phyloP scores from a whole-genome alignment of 2,329 filamentous ascomycete species.

The Hypoxylon sp. region DNA sequence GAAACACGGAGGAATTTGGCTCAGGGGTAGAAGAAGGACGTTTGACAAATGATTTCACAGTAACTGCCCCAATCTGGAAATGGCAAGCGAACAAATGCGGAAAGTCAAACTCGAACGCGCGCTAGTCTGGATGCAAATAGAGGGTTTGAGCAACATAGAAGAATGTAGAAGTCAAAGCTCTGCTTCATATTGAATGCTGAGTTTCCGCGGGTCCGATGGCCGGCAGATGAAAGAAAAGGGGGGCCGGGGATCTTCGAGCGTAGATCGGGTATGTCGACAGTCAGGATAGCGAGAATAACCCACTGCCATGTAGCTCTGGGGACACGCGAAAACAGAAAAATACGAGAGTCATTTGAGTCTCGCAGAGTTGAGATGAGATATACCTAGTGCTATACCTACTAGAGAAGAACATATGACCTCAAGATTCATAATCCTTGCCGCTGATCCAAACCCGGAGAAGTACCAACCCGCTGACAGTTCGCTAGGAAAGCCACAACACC shows the following conservation, averaged over 20 bases:
- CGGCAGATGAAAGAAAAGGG: slow-evolving; percentile 37
- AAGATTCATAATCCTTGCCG: slow-evolving; percentile 44
- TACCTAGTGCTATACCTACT: slow-evolving; percentile 14
- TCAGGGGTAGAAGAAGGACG: slow-evolving; percentile 37
- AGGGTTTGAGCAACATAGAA: slow-evolving; percentile 47
- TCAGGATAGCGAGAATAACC: not conserved
- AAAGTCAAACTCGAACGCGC: slow-evolving; percentile 45
- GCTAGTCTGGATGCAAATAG: slow-evolving; percentile 48
- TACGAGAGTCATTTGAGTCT: slow-evolving; percentile 5
- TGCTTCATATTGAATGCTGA: slow-evolving; percentile 41
- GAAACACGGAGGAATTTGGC: slow-evolving; percentile 34
- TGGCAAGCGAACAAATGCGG: slow-evolving; percentile 60
- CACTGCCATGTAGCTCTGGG: not conserved
- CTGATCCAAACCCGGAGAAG: slow-evolving; percentile 46
- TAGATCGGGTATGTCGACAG: slow-evolving; percentile 26
- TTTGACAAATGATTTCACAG: slow-evolving; percentile 46
- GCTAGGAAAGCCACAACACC: slow-evolving; percentile 37
- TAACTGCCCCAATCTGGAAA: slow-evolving; percentile 56
- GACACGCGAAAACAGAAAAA: slow-evolving; percentile 11
- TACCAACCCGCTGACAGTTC: slow-evolving; percentile 47
- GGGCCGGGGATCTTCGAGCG: slow-evolving; percentile 22
- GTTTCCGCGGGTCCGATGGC: slow-evolving; percentile 19
- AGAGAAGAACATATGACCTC: slow-evolving; percentile 22
- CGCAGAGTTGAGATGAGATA: slow-evolving; percentile 15
- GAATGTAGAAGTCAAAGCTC: slow-evolving; percentile 25